Evolutionary conservation across 2,329 filamentous ascomycete species (phyloP), one percentile per base, ranked within the genome.

Genomic region (Beauveria sp.): DNA sequence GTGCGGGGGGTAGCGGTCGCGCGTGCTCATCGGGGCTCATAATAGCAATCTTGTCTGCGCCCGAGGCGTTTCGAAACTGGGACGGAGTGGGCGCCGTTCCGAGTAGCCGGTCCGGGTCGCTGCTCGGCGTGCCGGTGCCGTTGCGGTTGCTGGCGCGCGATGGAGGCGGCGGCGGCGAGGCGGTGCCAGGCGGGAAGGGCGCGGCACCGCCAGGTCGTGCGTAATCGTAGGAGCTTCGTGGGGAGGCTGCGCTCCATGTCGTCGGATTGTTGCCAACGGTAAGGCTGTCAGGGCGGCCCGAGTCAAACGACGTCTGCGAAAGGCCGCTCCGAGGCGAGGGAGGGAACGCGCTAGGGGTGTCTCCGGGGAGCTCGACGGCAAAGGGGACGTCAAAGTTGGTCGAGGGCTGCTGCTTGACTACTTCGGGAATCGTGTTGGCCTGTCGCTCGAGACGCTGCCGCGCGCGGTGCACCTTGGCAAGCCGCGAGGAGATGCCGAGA

Each of bases 381-480:
- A 85, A 69, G 1, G 82, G 79, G 38, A 77, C 47, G 45, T 59
- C 57, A 3, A 67, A 83, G 70, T 63, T 78, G 71, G 46, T 70
- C 64, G 71, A 77, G 57, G 67, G 72, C 10, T 76, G 73, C 64
- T 76, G 73, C 64, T 79, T 76, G 63, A 77, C 67, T 60, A 78
- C 70, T 49, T 81, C 76, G 0, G 80, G 77, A 5, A 79, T 71
- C 24, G 73, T 72, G 54, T 71, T 70, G 14, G 77, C 65, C 26
- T 76, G 68, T 26, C 78, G 78, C 42, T 88, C 86, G 72, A 85
- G 85, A 60, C 90, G 82, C 62, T 82, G 75, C 72, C 91, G 91
- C 65, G 90, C 89, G 63, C 87, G 84, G 69, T 93, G 81, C 65
- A 97, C 92, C 74, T 90, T 91, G 64, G 90, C 90, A 67, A 98